Evolutionary conservation across 805 yeast species (phyloP).

Genomic region (Suhomyces emberorum): DNA sequence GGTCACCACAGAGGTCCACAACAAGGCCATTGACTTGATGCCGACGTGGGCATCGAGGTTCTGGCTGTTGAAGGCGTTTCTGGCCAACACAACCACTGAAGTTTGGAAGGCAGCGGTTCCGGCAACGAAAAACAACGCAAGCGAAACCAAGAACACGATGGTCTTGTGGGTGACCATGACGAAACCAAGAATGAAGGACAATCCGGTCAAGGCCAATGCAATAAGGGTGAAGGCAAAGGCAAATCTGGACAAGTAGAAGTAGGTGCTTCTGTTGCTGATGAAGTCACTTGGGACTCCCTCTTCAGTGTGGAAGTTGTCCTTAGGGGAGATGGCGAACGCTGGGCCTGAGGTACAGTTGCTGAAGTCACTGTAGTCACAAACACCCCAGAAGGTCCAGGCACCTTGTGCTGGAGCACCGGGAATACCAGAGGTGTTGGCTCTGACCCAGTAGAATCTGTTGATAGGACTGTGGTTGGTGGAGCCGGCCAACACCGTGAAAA

Average conservation of each 20-base stretch:
- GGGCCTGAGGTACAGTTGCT: conserved; percentile 52
- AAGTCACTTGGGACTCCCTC: conserved; percentile 52
- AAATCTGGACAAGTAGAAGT: conserved; percentile 61
- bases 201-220: conserved; percentile 59
- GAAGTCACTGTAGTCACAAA: conserved; percentile 60
- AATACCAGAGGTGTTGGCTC: conserved; percentile 65
- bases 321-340: conserved; percentile 85
- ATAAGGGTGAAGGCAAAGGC: conserved; percentile 32
- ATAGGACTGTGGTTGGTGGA: conserved; percentile 55
- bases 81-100: conserved; percentile 74
- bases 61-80: conserved; percentile 56
- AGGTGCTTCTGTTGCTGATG: conserved; percentile 44
- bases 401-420: conserved; percentile 47
- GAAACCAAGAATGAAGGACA: conserved; percentile 55
- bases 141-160: conserved; percentile 46
- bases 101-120: conserved; percentile 72
- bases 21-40: conserved; percentile 53
- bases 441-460: conserved; percentile 72
- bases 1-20: conserved; percentile 68
- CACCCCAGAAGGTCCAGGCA: conserved; percentile 83
- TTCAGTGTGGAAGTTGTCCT: conserved; percentile 59
- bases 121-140: conserved; percentile 52
- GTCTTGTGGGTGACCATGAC: conserved; percentile 55
- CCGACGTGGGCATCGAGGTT: conserved; percentile 50
- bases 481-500: conserved; percentile 71